phyloP scores from a whole-genome alignment of 1,284 basidiomycete genomes.

The Malassezia arunalokei region DNA sequence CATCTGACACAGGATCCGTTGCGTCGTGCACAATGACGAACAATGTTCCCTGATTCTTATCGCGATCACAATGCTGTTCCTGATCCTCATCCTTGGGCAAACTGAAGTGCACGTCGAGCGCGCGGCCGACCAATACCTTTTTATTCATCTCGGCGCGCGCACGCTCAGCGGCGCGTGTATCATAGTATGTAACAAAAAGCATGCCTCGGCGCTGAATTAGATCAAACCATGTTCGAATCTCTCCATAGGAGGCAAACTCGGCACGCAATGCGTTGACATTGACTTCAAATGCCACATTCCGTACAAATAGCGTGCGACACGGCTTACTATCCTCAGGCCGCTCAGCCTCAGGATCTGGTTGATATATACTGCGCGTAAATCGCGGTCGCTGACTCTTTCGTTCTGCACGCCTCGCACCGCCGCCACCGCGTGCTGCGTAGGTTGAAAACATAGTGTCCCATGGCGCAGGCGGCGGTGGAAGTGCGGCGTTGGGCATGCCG shows the following conservation, averaged over 20 bases:
- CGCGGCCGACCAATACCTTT: constrained; percentile 19
- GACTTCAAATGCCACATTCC: constrained; percentile 54
- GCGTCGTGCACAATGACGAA: constrained; percentile 63
- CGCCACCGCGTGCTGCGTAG: neutral
- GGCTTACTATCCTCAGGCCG: constrained; percentile 79
- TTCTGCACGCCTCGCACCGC: neutral
- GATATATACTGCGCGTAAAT: constrained; percentile 16
- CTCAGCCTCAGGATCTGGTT: constrained; percentile 48
- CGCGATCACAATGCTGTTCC: constrained; percentile 60
- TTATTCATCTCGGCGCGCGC: constrained; percentile 62
- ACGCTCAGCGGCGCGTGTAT: constrained; percentile 76
- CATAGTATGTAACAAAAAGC: constrained; percentile 92
- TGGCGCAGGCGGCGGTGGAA: neutral
- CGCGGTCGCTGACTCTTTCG: constrained; percentile 6
- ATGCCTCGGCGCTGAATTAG: constrained; percentile 83
- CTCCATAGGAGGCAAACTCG: constrained; percentile 78
- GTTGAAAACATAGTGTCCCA: neutral
- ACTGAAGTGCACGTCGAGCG: constrained; percentile 97
- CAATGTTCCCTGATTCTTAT: constrained; percentile 82
- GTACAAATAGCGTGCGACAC: constrained; percentile 86
- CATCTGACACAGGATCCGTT: constrained; percentile 62
- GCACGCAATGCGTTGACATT: constrained; percentile 50
- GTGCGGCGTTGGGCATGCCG: neutral
- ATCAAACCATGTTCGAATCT: constrained; percentile 93
- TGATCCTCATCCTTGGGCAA: constrained; percentile 74